Percentiles rank a stretch among this genome's conserved stretches.
Evolutionary conservation across 1,284 basidiomycete species (phyloP).

Genomic region (Sanguinoderma infundibulare): DNA sequence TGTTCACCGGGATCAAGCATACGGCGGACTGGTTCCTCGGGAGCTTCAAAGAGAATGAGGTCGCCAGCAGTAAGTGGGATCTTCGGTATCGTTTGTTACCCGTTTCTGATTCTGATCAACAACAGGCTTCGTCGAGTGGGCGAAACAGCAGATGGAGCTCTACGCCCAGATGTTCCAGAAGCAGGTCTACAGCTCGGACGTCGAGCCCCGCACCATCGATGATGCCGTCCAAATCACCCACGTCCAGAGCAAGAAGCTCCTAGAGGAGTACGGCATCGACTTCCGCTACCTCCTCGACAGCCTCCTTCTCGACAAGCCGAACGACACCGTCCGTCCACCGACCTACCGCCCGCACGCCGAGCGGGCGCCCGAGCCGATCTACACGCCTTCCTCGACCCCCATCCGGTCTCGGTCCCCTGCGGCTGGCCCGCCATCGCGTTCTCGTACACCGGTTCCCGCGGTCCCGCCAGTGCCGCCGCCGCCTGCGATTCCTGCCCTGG

Average conservation of each 20-base stretch:
- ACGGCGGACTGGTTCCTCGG: constrained; percentile 98
- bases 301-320: constrained; percentile 62
- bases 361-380: constrained; percentile 33
- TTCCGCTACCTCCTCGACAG: constrained; percentile 86
- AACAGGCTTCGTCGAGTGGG: constrained; percentile 93
- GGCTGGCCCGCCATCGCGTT: constrained; percentile 29
- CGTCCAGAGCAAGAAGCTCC: constrained; percentile 81
- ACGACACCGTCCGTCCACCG: constrained; percentile 36
- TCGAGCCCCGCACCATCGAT: constrained; percentile 68
- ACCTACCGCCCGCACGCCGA: constrained; percentile 38
- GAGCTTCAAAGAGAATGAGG: constrained; percentile 94
- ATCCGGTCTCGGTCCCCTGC: constrained; percentile 36
- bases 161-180: constrained; percentile 89
- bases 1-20: constrained; percentile 91
- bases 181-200: constrained; percentile 88
- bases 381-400: constrained; percentile 36
- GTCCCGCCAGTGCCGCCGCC: constrained; percentile 26
- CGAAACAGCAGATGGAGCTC: constrained; percentile 82
- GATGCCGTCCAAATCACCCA: constrained; percentile 80
- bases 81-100: not conserved
- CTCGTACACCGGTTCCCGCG: constrained; percentile 28
- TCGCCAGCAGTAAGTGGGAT: constrained; percentile 88
- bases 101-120: not conserved
- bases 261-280: constrained; percentile 92
- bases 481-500: constrained; percentile 19